These are phyloP conservation scores for Wallacemonas sp. DNA, from an alignment of 208 protist genomes.

Conservation along the genomic window DNA sequence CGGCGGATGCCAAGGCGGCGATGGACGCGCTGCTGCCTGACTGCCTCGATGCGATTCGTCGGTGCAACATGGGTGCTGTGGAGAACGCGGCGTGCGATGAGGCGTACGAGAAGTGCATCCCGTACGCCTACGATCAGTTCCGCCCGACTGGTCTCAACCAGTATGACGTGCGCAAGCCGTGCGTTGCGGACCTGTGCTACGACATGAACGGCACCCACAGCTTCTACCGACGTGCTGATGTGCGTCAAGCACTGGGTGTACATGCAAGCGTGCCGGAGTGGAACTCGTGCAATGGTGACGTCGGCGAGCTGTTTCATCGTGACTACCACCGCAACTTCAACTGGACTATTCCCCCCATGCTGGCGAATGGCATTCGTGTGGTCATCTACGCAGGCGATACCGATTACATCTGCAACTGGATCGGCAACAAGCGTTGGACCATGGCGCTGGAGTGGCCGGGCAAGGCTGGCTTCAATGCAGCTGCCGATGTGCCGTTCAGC, in stretches of 20 bases:
- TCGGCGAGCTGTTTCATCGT: slow-evolving; percentile 37
- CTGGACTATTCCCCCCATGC: slow-evolving; percentile 48
- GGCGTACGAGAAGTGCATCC: slow-evolving; percentile 57
- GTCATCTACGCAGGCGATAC: slow-evolving; percentile 90
- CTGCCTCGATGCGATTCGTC: slow-evolving; percentile 36
- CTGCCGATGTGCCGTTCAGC: slow-evolving; percentile 26
- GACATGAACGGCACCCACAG: slow-evolving; percentile 43
- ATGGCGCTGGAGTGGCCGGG: slow-evolving; percentile 69
- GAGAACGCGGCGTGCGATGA: slow-evolving; percentile 16
- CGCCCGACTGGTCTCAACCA: slow-evolving; percentile 59
- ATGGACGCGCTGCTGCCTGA: slow-evolving; percentile 46
- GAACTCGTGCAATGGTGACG: slow-evolving; percentile 56
- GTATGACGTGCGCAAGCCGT: slow-evolving; percentile 80
- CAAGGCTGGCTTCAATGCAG: slow-evolving; percentile 44
- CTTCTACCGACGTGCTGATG: slow-evolving; percentile 50
- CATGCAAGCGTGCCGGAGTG: slow-evolving; percentile 24
- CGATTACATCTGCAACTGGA: slow-evolving; percentile 93
- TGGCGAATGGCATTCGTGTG: slow-evolving; percentile 68
- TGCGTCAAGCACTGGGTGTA: slow-evolving; percentile 60
- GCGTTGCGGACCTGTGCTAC: slow-evolving; percentile 83
- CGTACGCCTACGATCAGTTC: slow-evolving; percentile 29
- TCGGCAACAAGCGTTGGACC: slow-evolving; percentile 88
- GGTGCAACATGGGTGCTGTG: slow-evolving; percentile 20
- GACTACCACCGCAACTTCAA: slow-evolving; percentile 79
- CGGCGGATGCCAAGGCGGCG: slow-evolving; percentile 19